Evolutionary conservation across 441 rosid genomes (phyloP).

Genomic region (Adansonia madagascariensis): DNA sequence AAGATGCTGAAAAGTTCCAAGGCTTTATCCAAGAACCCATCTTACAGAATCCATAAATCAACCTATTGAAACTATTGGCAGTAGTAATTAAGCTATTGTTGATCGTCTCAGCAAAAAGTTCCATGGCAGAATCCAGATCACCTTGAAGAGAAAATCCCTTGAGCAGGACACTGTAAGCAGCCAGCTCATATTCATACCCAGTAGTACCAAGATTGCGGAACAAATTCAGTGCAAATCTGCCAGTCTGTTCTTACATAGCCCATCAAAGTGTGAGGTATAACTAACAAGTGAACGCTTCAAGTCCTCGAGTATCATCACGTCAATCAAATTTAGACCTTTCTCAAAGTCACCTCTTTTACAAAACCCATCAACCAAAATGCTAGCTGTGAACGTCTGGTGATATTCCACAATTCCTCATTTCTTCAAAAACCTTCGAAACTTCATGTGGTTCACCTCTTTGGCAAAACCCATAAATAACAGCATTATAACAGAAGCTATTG

Average conservation of each 20-base stretch:
- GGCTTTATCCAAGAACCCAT: conserved; percentile 41
- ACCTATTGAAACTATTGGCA: conserved; percentile 34
- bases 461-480: conserved; percentile 53
- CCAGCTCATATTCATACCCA: conserved; percentile 41
- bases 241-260: conserved; percentile 41
- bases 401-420: conserved; percentile 48
- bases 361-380: conserved; percentile 53
- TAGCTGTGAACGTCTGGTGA: conserved; percentile 53
- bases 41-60: conserved; percentile 50
- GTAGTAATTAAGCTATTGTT: conserved; percentile 38
- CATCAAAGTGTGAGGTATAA: conserved; percentile 41
- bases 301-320: conserved; percentile 41
- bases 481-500: conserved; percentile 55
- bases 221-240: conserved; percentile 30
- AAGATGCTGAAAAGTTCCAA: conserved; percentile 38
- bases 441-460: conserved; percentile 41
- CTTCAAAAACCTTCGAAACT: conserved; percentile 46
- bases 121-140: conserved; percentile 44
- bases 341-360: conserved; percentile 49
- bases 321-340: conserved; percentile 41
- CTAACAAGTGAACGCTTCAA: conserved; percentile 50
- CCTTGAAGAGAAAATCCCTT: conserved; percentile 42
- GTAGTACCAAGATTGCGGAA: conserved; percentile 36
- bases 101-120: conserved; percentile 44
- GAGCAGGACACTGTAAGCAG: conserved; percentile 43